Base-by-base conservation (phyloP, 768 basidiomycete species). In the Xerocomellus chrysenteron region DNA sequence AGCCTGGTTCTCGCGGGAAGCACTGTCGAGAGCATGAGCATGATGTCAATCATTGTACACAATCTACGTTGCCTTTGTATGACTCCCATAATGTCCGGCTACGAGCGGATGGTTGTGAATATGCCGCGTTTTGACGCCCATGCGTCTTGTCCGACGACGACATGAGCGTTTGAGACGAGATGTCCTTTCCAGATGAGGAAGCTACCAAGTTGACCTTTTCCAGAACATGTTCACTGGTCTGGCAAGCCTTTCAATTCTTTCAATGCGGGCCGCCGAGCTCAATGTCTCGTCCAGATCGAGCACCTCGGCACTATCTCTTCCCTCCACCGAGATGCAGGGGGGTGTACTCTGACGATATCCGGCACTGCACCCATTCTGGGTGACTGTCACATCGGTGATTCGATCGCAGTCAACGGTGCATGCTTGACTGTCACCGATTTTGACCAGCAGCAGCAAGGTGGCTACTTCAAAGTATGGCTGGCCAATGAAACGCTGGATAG, bases 361-460 rank as follows among this genome's bases (percentile, higher is more conserved):
- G 74, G 92, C 57, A 80, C 88, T 4, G 82, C 77, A 0, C 77
- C 83, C 5, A 88, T 99, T 65, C 78, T 99, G 3, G 84, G 69
- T 5, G 97, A 99, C 70, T 98, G 94, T 75, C 83, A 88, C 60
- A 78, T 94, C 50, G 97, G 97, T 3, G 97, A 98, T 77, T 95
- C 93, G 26, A 98, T 96, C 52, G 89, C 90, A 41, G 88, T 94
- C 60, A 90, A 92, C 58, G 90, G 92, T 17, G 82, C 82, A 35
- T 98, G 97, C 69, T 70, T 99, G 68, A 98, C 97, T 0, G 96
- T 96, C 43, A 94, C 88, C 2, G 85, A 84, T 65, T 98, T 96
- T 65, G 80, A 89, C 66, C 72, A 78, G 58, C 74, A 73, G 33
- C 75, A 79, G 41, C 64, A 80, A 3, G 86, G 84, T 1, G 92